phyloP scores from a whole-genome alignment of 352 stramenopile species.

The Globisporangium acanthophoron region DNA sequence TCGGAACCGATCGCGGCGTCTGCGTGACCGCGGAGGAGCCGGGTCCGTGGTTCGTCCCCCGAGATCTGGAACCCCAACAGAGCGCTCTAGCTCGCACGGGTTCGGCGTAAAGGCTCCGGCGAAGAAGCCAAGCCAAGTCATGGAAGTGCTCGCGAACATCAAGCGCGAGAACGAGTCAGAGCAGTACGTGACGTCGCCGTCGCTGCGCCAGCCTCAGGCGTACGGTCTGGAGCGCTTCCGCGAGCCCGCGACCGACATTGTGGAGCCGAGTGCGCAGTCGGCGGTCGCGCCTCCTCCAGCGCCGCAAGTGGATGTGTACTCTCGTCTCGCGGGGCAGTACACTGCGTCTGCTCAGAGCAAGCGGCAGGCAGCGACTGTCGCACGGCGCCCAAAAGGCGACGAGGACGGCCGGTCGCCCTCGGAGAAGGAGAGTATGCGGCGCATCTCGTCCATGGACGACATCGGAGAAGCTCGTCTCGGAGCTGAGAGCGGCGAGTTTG shows the following conservation, averaged over 20 bases:
- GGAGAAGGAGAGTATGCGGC: constrained; percentile 15
- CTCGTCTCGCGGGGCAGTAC: constrained; percentile 71
- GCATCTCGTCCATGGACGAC: constrained; percentile 13
- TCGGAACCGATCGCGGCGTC: constrained; percentile 60
- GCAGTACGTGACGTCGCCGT: constrained; percentile 36
- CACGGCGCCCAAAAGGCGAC: constrained; percentile 28
- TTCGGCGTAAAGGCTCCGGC: constrained; percentile 46
- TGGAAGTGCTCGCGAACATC: constrained; percentile 82
- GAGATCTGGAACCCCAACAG: constrained; percentile 43
- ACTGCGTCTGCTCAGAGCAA: constrained; percentile 82
- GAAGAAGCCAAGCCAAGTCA: constrained; percentile 58
- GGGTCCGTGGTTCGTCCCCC: constrained; percentile 32
- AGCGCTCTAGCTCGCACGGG: constrained; percentile 34
- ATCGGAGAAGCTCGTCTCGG: constrained; percentile 14
- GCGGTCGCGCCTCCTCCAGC: constrained; percentile 40
- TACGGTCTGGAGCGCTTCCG: constrained; percentile 24
- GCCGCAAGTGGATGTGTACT: constrained; percentile 73
- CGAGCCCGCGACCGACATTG: neutral
- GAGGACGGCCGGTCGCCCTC: constrained; percentile 22
- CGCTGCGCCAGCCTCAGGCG: constrained; percentile 37
- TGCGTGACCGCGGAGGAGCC: constrained; percentile 49
- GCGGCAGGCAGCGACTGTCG: constrained; percentile 34
- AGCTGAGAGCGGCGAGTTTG: constrained; percentile 8
- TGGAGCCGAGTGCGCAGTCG: constrained; percentile 14
- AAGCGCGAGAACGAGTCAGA: constrained; percentile 74